These are phyloP conservation scores for Ogataea kodamae DNA, from an alignment of 805 yeast species.

Conservation along the genomic window DNA sequence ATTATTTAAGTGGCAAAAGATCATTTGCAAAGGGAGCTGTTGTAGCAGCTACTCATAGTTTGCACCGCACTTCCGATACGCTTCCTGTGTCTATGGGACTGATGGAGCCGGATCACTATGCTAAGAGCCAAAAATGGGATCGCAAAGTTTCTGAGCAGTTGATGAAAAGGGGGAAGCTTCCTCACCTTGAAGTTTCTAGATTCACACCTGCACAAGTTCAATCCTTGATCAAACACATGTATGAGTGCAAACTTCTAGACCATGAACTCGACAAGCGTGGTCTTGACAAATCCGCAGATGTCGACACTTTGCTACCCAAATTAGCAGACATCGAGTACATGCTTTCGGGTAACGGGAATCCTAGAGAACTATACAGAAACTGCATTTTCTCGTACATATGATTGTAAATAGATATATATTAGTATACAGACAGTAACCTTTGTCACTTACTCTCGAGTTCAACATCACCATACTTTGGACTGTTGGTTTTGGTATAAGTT, in stretches of 20 bases:
- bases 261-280: conserved; percentile 34
- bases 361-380: conserved; percentile 45
- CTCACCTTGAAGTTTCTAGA: conserved; percentile 38
- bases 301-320: conserved; percentile 29
- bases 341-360: conserved; percentile 64
- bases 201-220: conserved; percentile 44
- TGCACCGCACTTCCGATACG: conserved; percentile 50
- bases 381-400: conserved; percentile 35
- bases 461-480: conserved; percentile 30
- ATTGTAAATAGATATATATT: conserved; percentile 15
- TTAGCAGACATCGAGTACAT: conserved; percentile 48
- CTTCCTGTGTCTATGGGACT: conserved; percentile 52
- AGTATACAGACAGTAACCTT: conserved; percentile 12
- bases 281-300: conserved; percentile 14
- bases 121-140: conserved; percentile 48
- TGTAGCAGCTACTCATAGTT: conserved; percentile 59
- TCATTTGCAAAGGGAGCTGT: conserved; percentile 61
- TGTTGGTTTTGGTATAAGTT: conserved; percentile 22
- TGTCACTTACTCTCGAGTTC: conserved; percentile 19
- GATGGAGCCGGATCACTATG: conserved; percentile 53
- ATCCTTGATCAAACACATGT: conserved; percentile 39
- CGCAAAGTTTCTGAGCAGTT: conserved; percentile 49
- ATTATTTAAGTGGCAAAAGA: conserved; percentile 49
- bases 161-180: conserved; percentile 26
- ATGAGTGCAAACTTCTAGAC: conserved; percentile 38